Percentiles rank a stretch among this genome's conserved stretches.
Evolutionary conservation across 495 filamentous ascomycete genomes (phyloP).

Genomic region (Hypoxylon perforatum): DNA sequence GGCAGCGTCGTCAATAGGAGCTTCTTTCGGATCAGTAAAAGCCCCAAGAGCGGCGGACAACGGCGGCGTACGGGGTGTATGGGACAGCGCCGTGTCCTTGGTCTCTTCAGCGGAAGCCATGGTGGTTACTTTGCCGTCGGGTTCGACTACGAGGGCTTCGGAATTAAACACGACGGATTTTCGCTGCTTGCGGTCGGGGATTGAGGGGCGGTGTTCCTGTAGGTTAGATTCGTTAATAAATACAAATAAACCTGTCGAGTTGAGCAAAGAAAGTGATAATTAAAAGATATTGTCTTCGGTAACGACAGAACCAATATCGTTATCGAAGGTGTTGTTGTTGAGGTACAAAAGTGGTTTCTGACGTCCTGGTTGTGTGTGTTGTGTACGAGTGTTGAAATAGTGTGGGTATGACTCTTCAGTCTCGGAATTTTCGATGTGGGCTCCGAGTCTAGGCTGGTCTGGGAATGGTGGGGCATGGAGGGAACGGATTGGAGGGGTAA

Average conservation of each 20-base stretch:
- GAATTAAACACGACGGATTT: conserved; percentile 94
- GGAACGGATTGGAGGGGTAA: conserved; percentile 29
- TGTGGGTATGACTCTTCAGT: conserved; percentile 22
- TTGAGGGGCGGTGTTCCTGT: conserved; percentile 40
- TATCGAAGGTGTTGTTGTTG: conserved; percentile 1
- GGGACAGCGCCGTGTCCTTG: conserved; percentile 77
- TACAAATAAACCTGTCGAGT: not conserved
- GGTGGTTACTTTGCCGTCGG: conserved; percentile 81
- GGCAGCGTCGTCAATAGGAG: conserved; percentile 62
- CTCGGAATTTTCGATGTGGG: conserved; percentile 36
- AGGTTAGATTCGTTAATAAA: conserved; percentile 45
- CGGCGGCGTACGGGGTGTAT: conserved; percentile 71
- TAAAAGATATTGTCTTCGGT: no score
- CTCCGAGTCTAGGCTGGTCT: not conserved
- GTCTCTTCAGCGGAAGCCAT: conserved; percentile 66
- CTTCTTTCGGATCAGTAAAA: conserved; percentile 60
- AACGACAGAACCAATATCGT: not conserved
- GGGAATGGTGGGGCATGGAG: conserved; percentile 18
- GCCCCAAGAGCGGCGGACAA: conserved; percentile 60
- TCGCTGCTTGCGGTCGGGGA: conserved; percentile 70
- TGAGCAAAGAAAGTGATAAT: not conserved
- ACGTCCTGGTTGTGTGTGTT: not conserved
- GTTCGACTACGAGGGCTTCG: conserved; percentile 82
- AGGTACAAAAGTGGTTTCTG: not conserved
- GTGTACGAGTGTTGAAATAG: not conserved